Base-by-base conservation (phyloP, 2,329 filamentous ascomycete species). In the Tolypocladium ovalisporum region DNA sequence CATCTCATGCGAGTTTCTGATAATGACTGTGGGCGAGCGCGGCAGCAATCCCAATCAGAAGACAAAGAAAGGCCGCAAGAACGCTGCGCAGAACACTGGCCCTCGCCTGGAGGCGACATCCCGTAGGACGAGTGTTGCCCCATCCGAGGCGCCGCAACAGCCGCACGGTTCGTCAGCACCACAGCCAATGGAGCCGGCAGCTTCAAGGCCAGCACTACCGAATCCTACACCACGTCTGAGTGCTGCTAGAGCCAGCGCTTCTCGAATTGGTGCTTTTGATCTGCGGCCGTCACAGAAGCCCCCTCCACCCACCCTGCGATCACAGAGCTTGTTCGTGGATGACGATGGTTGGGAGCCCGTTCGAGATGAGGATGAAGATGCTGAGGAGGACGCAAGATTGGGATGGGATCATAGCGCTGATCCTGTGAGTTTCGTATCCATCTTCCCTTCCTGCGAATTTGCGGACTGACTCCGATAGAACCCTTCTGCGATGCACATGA, bases 11-110 rank as follows among this genome's bases (percentile, higher is more conserved):
- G 86, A 92, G 62, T 92, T 91, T 64, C 87, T 90, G 49, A 79
- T 93, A 59, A 92, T 91, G 88, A 93, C 89, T 1, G 84, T 88
- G 10, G 89, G 88, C 17, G 87, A 90, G 62, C 76, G 78, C 58
- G 76, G 77, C 55, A 77, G 72, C 34, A 78, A 76, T 52, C 70
- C 75, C 6, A 69, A 68, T 13, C 77, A 78, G 59, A 80, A 76
- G 65, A 74, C 74, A 51, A 80, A 76, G 61, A 80, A 75, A 59
- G 67, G 71, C 0, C 69, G 71, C 52, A 81, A 77, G 62, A 68
- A 70, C 35, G 66, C 70, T 27, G 64, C 68, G 17, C 68, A 66
- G 54, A 63, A 56, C 22, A 62, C 63, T 9, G 69, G 69, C 4
- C 75, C 76, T 17, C 74, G 73, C 52, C 71, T 82, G 36, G 79